Base-by-base conservation (phyloP, 805 yeast genomes). In the Candida yuanshanica region DNA sequence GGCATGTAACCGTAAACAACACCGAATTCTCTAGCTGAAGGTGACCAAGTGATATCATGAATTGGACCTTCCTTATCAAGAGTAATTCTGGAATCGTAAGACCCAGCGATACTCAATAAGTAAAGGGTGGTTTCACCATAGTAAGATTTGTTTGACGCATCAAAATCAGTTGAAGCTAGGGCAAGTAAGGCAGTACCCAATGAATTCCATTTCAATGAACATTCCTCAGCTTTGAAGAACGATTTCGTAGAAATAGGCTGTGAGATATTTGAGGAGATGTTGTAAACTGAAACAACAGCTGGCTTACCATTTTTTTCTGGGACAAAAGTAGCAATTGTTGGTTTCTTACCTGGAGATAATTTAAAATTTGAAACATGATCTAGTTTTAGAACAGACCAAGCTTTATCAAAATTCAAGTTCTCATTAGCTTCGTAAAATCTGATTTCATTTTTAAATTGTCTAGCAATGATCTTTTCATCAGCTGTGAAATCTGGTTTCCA, bases 1-100 rank as follows among this genome's bases (percentile, higher is more conserved):
- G 99, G 99, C 98, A 93, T 93, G 67, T 78, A 90, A 24, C 99
- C 99, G 59, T 90, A 90, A 42, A 86, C 88, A 34, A 93, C 99
- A 46, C 96, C 98, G 69, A 93, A 95, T 67, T 93, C 98, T 52
- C 96, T 77, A 16, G 96, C 87, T 38, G 89, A 79, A 44, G 98
- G 96, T 20, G 95, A 84, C 99, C 99, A 93, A 18, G 93, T 81
- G 47, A 91, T 86, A 63, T 93, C 99, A 66, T 93, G 97, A 52
- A 93, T 89, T 35, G 99, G 98, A 24, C 98, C 98, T 58, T 89
- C 96, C 54, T 86, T 82, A 48, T 86, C 88, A 54, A 93, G 77
- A 43, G 80, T 75, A 55, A 93, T 90, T 57, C 96, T 75, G 41
- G 89, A 84, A 58, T 91, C 95, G 55, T 87, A 90, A 31, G 90